A percentile compares a stretch with the other conserved stretches of the same genome.
Conservation (phyloP, 192 early-diverging fungal genomes). For the Backusella morwellensis region DNA sequence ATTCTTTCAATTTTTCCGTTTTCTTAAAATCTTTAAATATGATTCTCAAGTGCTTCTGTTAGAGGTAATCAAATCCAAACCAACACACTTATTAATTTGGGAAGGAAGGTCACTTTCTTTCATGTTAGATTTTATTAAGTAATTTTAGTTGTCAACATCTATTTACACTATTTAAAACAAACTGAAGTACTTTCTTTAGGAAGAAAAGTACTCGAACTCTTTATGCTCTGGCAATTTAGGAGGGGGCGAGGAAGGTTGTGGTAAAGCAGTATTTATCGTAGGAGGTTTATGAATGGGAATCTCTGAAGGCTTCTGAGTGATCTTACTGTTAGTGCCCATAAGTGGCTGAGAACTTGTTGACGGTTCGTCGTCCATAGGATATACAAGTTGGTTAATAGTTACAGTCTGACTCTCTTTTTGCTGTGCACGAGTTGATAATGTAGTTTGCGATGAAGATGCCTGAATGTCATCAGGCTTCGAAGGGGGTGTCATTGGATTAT, state of each 20-base stretch:
- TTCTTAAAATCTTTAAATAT: too few relatives aligned
- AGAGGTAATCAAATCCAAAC: too few relatives aligned
- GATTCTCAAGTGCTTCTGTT: too few relatives aligned
- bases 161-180: background rate
- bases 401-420: background rate
- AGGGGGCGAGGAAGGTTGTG: background rate
- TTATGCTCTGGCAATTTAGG: background rate
- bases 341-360: background rate
- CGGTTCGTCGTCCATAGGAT: background rate
- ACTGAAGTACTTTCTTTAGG: background rate
- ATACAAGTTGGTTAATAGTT: background rate
- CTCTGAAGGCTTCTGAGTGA: background rate
- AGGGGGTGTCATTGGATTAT: background rate
- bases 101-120: too few relatives aligned
- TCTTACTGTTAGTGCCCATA: background rate
- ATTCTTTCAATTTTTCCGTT: too few relatives aligned
- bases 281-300: background rate
- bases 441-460: background rate
- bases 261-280: background rate
- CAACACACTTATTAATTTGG: too few relatives aligned
- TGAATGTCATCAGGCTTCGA: conserved; percentile 5
- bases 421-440: background rate
- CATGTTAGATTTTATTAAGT: background rate
- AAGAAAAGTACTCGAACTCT: conserved; percentile 1
- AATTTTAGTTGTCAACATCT: background rate